A percentile compares a stretch with the other conserved stretches of the same genome.
Conservation (phyloP, 2,329 filamentous ascomycete genomes). For the Fusarium azukiicola region DNA sequence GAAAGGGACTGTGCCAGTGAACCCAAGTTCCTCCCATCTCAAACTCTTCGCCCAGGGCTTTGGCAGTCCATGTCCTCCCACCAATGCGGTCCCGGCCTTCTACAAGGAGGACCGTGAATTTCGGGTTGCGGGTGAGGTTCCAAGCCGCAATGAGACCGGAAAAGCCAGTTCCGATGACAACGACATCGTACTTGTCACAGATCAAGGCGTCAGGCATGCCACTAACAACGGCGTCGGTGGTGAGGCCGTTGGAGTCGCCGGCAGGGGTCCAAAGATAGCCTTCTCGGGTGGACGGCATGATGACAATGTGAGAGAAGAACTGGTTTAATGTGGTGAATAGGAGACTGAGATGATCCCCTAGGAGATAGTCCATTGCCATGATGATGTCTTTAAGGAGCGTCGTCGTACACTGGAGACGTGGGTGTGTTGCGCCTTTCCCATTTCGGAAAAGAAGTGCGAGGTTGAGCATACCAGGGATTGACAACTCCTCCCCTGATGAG, state of each 20-base stretch:
- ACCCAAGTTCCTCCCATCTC: conserved; percentile 69
- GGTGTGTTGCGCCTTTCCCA: neutral
- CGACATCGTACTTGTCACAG: conserved; percentile 32
- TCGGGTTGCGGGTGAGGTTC: conserved; percentile 6
- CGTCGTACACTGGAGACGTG: neutral
- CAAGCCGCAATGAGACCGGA: conserved; percentile 37
- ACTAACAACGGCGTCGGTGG: conserved; percentile 36
- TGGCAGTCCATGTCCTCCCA: conserved; percentile 64
- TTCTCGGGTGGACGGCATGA: conserved; percentile 39
- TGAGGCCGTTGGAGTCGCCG: conserved; percentile 23
- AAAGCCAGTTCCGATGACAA: conserved; percentile 41
- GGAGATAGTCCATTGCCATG: neutral
- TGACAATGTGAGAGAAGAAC: neutral
- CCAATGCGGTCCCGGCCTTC: conserved; percentile 67
- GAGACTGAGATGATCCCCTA: neutral
- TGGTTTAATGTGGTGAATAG: neutral
- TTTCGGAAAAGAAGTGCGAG: conserved; percentile 33
- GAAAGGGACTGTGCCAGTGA: conserved; percentile 41
- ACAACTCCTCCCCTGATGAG: neutral
- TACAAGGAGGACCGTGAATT: conserved; percentile 54
- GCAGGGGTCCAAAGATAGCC: conserved; percentile 39
- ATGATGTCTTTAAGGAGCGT: neutral
- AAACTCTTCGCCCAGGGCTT: conserved; percentile 57
- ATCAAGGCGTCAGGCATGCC: conserved; percentile 11
- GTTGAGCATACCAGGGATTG: neutral